phyloP scores from a whole-genome alignment of 1,139 yeast species.

The Pichia sp. region DNA sequence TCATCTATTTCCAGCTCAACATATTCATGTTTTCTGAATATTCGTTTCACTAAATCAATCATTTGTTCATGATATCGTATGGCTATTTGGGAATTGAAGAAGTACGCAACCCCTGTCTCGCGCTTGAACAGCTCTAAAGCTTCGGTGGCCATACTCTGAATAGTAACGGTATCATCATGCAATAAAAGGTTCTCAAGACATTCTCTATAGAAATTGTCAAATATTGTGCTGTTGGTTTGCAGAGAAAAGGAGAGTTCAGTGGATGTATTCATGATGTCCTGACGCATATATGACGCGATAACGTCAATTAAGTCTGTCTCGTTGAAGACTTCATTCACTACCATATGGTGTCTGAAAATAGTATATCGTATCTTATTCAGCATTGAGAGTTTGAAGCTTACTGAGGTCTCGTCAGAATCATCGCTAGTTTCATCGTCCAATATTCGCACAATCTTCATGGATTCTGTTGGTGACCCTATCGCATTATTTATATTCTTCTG shows the following conservation, averaged over 20 bases:
- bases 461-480: slow-evolving; percentile 10
- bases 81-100: slow-evolving; percentile 5
- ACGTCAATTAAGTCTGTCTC: slow-evolving; percentile 1
- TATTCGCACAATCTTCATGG: slow-evolving; percentile 4
- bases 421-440: slow-evolving; percentile 5
- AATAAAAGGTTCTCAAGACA: slow-evolving; percentile 1
- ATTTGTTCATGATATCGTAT: slow-evolving; percentile 17
- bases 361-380: slow-evolving; percentile 9
- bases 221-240: slow-evolving; percentile 3
- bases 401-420: not conserved
- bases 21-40: slow-evolving; percentile 12
- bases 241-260: not conserved
- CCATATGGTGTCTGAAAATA: slow-evolving; percentile 8
- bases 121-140: slow-evolving; percentile 3
- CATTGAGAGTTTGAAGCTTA: slow-evolving; percentile 10
- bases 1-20: slow-evolving; percentile 15
- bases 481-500: slow-evolving; percentile 2
- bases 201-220: slow-evolving; percentile 6
- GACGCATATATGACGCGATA: slow-evolving; percentile 2
- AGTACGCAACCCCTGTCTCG: slow-evolving; percentile 7
- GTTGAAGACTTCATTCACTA: slow-evolving; percentile 3
- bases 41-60: slow-evolving; percentile 18
- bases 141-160: slow-evolving; percentile 3
- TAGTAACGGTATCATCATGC: not conserved
- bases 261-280: slow-evolving; percentile 3